Percentiles rank a stretch among this genome's conserved stretches.
These are phyloP conservation scores for Globisporangium echinulatum DNA, from an alignment of 352 stramenopile genomes.

Conservation along the genomic window DNA sequence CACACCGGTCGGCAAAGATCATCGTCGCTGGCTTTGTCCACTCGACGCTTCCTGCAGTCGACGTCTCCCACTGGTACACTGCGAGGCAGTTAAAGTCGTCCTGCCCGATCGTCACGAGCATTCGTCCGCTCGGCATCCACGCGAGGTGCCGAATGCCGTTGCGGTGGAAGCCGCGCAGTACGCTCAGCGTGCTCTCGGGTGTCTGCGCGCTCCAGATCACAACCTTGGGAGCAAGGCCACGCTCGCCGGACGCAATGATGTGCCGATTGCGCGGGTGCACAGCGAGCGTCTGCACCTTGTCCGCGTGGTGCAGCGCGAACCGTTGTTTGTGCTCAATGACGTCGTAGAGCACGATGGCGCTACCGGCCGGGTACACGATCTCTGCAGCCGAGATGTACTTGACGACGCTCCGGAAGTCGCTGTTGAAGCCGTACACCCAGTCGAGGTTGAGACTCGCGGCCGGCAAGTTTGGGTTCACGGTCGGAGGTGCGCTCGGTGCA, in stretches of 20 bases:
- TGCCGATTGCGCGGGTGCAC: conserved; percentile 42
- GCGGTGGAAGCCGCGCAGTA: conserved; percentile 65
- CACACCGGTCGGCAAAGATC: conserved; percentile 49
- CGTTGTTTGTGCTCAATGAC: conserved; percentile 63
- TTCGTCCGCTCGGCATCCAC: conserved; percentile 67
- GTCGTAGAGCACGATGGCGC: conserved; percentile 64
- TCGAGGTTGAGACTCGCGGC: conserved; percentile 63
- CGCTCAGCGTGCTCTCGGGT: conserved; percentile 38
- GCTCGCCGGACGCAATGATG: conserved; percentile 58
- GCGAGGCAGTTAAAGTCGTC: conserved; percentile 65
- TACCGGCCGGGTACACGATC: conserved; percentile 56
- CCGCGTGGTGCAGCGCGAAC: conserved; percentile 57
- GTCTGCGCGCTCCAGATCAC: conserved; percentile 53
- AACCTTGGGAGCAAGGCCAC: conserved; percentile 49
- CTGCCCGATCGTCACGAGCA: conserved; percentile 58
- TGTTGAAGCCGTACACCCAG: conserved; percentile 81
- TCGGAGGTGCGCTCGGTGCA: conserved; percentile 45
- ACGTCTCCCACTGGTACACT: conserved; percentile 68
- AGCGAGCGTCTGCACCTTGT: conserved; percentile 48
- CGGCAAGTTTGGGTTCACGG: conserved; percentile 39
- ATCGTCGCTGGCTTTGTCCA: conserved; percentile 47
- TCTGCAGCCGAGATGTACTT: conserved; percentile 61
- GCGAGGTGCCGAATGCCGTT: conserved; percentile 54
- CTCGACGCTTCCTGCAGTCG: conserved; percentile 17
- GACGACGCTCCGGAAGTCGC: conserved; percentile 43